Evolutionary conservation across 176 grass and related monocot species (phyloP).

Genomic region (Aechmea fasciata): DNA sequence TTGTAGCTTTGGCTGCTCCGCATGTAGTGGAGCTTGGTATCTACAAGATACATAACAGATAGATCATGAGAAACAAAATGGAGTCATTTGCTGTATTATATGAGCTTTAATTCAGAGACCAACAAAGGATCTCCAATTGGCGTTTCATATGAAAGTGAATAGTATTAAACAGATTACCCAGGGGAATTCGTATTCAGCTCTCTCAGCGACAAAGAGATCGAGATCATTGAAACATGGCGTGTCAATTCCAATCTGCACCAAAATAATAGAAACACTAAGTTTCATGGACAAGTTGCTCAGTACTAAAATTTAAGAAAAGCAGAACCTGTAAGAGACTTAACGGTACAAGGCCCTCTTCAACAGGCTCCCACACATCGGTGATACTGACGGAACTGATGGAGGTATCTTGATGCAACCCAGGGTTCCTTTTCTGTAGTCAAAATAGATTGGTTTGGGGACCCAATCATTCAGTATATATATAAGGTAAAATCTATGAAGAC

Average conservation of each 20-base stretch:
- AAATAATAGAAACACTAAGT: conserved; percentile 12
- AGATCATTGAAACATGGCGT: conserved; percentile 97
- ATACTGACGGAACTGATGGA: conserved; percentile 94
- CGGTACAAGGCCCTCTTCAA: conserved; percentile 98
- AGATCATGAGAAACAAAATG: background rate
- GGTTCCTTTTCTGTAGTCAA: conserved; percentile 72
- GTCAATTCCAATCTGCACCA: conserved; percentile 84
- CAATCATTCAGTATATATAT: background rate
- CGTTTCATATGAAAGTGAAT: conserved; percentile 1
- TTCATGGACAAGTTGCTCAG: background rate
- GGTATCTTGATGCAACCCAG: conserved; percentile 92
- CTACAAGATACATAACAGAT: conserved; percentile 26
- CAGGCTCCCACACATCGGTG: conserved; percentile 98
- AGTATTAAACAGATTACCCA: conserved; percentile 44
- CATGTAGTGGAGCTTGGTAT: conserved; percentile 75
- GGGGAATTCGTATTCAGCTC: conserved; percentile 60
- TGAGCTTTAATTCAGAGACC: background rate
- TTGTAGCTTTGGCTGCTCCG: conserved; percentile 46
- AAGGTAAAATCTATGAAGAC: too few species aligned
- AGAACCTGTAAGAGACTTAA: conserved; percentile 49
- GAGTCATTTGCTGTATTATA: background rate
- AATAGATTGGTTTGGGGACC: background rate
- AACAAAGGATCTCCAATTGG: conserved; percentile 3
- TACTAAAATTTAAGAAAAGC: conserved; percentile 4
- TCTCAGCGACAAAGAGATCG: conserved; percentile 71